Evolutionary conservation across 2,329 filamentous ascomycete species (phyloP), one percentile per base, ranked within the genome.

Genomic region (Fusarium nanum): DNA sequence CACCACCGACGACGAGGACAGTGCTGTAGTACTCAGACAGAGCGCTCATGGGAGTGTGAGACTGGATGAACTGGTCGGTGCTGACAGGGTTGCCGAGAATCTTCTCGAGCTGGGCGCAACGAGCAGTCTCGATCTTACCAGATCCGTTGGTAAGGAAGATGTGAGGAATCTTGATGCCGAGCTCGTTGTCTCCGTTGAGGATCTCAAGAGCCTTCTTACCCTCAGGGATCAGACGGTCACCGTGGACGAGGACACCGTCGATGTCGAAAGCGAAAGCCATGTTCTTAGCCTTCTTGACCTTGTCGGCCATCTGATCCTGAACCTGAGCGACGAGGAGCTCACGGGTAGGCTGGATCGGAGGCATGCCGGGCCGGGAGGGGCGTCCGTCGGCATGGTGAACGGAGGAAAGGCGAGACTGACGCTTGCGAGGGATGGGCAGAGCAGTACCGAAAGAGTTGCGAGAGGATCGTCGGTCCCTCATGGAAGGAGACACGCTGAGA

Each of bases 81-180:
- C 44, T 56, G 41, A 75, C 73, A 10, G 73, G 73, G 62, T 75
- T 75, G 28, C 66, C 54, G 7, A 75, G 72, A 16, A 75, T 75
- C 77, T 87, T 87, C 69, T 87, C 85, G 27, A 97, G 87, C 76
- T 97, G 93, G 34, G 89, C 83, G 76, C 93, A 97, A 61, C 93
- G 88, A 80, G 95, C 93, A 71, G 90, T 88, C 81, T 97, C 94
- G 2, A 92, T 93, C 83, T 97, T 97, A 60, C 94, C 94, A 53
- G 94, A 95, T 73, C 94, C 94, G 81, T 98, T 98, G 70, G 94
- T 98, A 67, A 98, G 86, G 32, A 98, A 87, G 76, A 97, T 95
- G 83, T 95, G 97, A 3, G 94, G 94, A 55, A 93, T 93, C 85
- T 91, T 92, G 83, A 93, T 92, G 65, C 91, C 91, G 52, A 93